phyloP scores from a whole-genome alignment of 2,329 filamentous ascomycete genomes.

The Tolypocladium amazonense region DNA sequence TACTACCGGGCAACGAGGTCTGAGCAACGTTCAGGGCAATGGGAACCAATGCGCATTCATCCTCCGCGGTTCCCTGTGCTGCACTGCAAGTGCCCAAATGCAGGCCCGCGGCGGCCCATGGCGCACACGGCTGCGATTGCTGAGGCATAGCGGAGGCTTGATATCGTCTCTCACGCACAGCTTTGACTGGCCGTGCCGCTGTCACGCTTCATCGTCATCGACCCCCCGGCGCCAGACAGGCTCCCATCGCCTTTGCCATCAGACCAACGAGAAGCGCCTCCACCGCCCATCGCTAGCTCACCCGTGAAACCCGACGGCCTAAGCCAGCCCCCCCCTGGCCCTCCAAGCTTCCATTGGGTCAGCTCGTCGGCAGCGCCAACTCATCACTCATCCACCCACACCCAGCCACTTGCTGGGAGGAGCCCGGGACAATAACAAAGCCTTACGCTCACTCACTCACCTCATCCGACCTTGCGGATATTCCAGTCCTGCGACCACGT shows the following conservation, averaged over 20 bases:
- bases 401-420: conserved; percentile 1
- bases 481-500: not conserved
- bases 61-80: not conserved
- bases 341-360: conserved; percentile 21
- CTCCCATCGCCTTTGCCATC: conserved; percentile 3
- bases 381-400: conserved; percentile 19
- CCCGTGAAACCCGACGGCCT: conserved; percentile 6
- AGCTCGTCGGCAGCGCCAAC: conserved; percentile 26
- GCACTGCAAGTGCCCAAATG: not conserved
- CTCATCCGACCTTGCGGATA: not conserved
- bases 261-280: not conserved
- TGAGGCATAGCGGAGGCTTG: not conserved
- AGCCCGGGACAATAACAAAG: not conserved
- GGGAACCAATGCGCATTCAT: not conserved
- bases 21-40: not conserved
- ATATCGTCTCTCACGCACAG: not conserved
- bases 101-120: not conserved
- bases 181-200: not conserved
- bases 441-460: not conserved
- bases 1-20: not conserved
- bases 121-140: not conserved
- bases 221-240: not conserved
- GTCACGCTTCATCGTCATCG: not conserved
- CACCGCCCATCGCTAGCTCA: conserved; percentile 1
- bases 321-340: conserved; percentile 13